Conservation (phyloP, 2,329 filamentous ascomycete species). For the Colletotrichum somersetense region DNA sequence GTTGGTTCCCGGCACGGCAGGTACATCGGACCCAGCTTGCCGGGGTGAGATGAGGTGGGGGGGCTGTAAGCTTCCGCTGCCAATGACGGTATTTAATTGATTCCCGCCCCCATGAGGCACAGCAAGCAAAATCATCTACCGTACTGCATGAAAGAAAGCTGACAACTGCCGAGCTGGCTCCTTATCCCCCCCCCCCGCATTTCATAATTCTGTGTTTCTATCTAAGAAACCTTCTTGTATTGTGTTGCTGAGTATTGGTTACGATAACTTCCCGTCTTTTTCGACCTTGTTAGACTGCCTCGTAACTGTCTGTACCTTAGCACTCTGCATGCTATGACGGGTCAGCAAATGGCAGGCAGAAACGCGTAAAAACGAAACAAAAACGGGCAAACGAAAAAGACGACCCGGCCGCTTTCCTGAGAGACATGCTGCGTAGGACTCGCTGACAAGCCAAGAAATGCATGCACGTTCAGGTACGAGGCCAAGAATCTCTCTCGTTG, state of each 20-base stretch:
- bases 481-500: not conserved
- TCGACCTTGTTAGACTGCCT: too few species aligned
- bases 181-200: too few species aligned
- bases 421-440: not conserved
- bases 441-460: not conserved
- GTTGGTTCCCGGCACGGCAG: slow-evolving; percentile 15
- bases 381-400: too few species aligned
- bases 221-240: too few species aligned
- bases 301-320: too few species aligned
- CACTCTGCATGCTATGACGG: not conserved
- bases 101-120: too few species aligned
- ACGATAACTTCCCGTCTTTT: too few species aligned
- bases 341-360: not conserved
- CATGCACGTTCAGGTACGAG: not conserved
- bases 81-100: too few species aligned
- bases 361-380: not conserved
- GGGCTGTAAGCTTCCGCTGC: too few species aligned
- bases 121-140: not conserved
- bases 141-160: not conserved
- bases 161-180: too few species aligned
- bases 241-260: too few species aligned
- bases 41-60: not conserved
- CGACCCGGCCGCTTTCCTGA: not conserved
- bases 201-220: too few species aligned
- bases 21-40: slow-evolving; percentile 8